phyloP scores from a whole-genome alignment of 2,329 filamentous ascomycete genomes.

The Penicillium aurantiogriseum region DNA sequence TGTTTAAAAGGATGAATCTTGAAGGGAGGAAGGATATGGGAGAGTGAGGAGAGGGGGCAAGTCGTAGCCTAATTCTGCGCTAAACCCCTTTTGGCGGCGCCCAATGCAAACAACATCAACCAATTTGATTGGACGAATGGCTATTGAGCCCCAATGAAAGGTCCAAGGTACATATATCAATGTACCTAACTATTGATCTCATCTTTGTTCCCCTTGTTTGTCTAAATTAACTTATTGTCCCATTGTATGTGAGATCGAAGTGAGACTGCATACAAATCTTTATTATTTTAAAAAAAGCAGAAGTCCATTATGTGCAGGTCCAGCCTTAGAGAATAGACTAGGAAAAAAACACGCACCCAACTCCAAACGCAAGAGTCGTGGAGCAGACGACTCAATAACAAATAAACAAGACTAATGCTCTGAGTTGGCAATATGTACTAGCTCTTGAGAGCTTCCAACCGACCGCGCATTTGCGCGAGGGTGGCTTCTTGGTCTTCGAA shows the following conservation, averaged over 20 bases:
- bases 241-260: neutral
- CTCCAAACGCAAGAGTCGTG: conserved; percentile 15
- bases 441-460: conserved; percentile 87
- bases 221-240: neutral
- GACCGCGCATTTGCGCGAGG: conserved; percentile 89
- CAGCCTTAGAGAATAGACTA: conserved; percentile 25
- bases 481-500: conserved; percentile 86
- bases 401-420: neutral
- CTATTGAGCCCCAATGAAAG: neutral
- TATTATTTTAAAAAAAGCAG: neutral
- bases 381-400: neutral
- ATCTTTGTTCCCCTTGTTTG: neutral
- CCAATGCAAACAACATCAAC: neutral
- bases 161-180: neutral
- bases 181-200: neutral
- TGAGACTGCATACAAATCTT: neutral
- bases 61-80: neutral
- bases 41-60: conserved; percentile 3
- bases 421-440: conserved; percentile 43
- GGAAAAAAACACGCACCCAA: conserved; percentile 9
- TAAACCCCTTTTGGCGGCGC: neutral
- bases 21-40: neutral
- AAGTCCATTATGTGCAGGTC: conserved; percentile 21
- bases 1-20: conserved; percentile 1
- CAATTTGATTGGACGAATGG: neutral